Evolutionary conservation across 495 filamentous ascomycete species (phyloP), one percentile per base, ranked within the genome.

Genomic region (Penicillium macrosclerotiorum): DNA sequence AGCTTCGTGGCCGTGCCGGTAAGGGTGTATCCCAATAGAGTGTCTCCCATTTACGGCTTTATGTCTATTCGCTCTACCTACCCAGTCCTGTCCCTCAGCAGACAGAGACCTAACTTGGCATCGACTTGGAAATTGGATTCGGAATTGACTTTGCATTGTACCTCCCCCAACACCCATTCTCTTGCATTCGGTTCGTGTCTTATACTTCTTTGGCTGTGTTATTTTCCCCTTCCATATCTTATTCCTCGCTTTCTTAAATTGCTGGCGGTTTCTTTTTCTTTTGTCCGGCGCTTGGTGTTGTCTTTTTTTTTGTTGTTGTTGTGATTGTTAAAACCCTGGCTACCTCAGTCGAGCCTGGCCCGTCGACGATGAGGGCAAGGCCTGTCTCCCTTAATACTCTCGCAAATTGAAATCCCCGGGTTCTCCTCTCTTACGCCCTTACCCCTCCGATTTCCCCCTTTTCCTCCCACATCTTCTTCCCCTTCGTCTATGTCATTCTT

Each of bases 101-200:
- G n/a, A n/a, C n/a, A n/a, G n/a, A n/a, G n/a, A n/a, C n/a, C n/a
- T 12, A 20, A 31, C 12, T 4, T 9, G 24, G 14, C 5, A 18
- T 31, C n/a, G n/a, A n/a, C n/a, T 42, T 19, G 25, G 33, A 36
- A 4, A 38, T 29, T 16, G 24, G 14, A 32, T 20, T 35, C 14
- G n/a, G 22, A 3, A 41, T 42, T 11, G 16, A 38, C 25, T 17
- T 51, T 54, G 49, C 52, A 51, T 50, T 27, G 24, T 38, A 17
- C 43, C 26, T 38, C 19, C 27, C n/a, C 39, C 32, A 23, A 29
- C 40, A 25, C 37, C 26, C 12, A 8, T 13, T 26, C 37, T 41
- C 35, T 62, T 62, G 59, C 59, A 62, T 62, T 54, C 49, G 35
- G 43, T 51, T 52, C 45, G 18, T 58, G 54, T 61, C 37, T 58